Conservation (phyloP, 192 early-diverging fungal genomes). For the Linnemannia zychae region DNA sequence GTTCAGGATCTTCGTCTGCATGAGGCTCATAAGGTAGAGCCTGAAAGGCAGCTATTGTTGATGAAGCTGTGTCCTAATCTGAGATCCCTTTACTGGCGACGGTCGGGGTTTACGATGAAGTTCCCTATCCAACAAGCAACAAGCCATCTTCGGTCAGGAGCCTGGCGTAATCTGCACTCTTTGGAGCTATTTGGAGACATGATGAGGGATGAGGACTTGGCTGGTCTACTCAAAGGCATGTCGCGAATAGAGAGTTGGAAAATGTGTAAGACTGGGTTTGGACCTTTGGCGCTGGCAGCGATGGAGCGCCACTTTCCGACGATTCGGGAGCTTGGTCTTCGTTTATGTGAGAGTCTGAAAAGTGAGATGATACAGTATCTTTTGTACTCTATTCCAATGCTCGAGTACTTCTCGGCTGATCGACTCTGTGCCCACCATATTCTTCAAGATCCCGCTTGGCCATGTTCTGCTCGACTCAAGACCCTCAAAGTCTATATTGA, state of each 20-base stretch:
- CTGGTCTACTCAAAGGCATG: not conserved
- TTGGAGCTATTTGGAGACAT: not conserved
- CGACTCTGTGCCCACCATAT: conserved; percentile 4
- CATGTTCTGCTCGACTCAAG: not conserved
- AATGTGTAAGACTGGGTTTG: not conserved
- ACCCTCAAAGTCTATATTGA: not conserved
- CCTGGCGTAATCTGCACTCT: not conserved
- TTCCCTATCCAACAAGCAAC: not conserved
- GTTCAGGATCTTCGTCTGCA: not conserved
- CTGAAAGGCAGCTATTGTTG: not conserved
- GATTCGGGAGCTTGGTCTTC: not conserved
- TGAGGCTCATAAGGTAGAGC: not conserved
- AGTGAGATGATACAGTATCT: not conserved
- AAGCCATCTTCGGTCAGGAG: not conserved
- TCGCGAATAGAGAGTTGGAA: not conserved
- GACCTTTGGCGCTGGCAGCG: not conserved
- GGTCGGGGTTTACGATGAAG: not conserved
- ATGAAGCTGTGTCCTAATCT: not conserved
- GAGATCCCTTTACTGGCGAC: not conserved
- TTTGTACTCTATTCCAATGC: not conserved
- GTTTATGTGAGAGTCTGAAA: not conserved
- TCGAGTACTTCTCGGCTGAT: not conserved
- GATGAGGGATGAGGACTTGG: not conserved
- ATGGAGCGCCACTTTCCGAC: not conserved
- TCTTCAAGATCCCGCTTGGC: not conserved